phyloP scores from a whole-genome alignment of 1,284 basidiomycete genomes.

The Xerocomus nothofagi region DNA sequence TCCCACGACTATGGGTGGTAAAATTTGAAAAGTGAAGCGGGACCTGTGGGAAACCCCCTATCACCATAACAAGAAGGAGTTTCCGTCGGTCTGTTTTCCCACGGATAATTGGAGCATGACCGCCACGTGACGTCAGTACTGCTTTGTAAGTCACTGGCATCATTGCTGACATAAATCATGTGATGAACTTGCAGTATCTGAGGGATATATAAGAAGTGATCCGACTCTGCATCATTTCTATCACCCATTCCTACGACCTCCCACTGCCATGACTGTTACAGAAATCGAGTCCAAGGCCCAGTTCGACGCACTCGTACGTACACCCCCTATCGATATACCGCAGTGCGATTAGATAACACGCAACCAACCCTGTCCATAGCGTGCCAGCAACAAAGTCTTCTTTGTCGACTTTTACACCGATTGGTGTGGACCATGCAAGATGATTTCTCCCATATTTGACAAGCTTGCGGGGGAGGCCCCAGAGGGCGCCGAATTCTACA shows the following conservation, averaged over 20 bases:
- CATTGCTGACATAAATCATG: slow-evolving; percentile 5
- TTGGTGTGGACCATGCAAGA: slow-evolving; percentile 66
- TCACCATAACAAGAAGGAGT: too few relatives aligned
- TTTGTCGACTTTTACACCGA: slow-evolving; percentile 63
- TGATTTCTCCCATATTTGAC: slow-evolving; percentile 69
- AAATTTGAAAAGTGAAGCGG: too few relatives aligned
- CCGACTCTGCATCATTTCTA: not conserved
- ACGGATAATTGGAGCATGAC: too few relatives aligned
- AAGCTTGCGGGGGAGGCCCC: slow-evolving; percentile 40
- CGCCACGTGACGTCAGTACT: too few relatives aligned
- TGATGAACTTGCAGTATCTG: not conserved
- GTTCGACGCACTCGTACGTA: slow-evolving; percentile 18
- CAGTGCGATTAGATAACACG: not conserved
- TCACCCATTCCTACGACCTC: not conserved
- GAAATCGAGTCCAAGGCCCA: slow-evolving; percentile 2
- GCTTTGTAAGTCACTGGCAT: too few relatives aligned
- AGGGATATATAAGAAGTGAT: not conserved
- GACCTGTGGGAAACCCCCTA: too few relatives aligned
- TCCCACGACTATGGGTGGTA: too few relatives aligned
- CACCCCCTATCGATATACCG: too few relatives aligned
- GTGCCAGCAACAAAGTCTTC: slow-evolving; percentile 38
- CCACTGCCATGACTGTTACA: slow-evolving; percentile 12
- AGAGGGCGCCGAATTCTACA: slow-evolving; percentile 59
- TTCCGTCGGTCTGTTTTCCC: too few relatives aligned
- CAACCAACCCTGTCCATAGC: slow-evolving; percentile 3